A percentile compares a stretch with the other conserved stretches of the same genome.
phyloP scores from a whole-genome alignment of 768 basidiomycete genomes.

The Leucosporidium creatinivorum region DNA sequence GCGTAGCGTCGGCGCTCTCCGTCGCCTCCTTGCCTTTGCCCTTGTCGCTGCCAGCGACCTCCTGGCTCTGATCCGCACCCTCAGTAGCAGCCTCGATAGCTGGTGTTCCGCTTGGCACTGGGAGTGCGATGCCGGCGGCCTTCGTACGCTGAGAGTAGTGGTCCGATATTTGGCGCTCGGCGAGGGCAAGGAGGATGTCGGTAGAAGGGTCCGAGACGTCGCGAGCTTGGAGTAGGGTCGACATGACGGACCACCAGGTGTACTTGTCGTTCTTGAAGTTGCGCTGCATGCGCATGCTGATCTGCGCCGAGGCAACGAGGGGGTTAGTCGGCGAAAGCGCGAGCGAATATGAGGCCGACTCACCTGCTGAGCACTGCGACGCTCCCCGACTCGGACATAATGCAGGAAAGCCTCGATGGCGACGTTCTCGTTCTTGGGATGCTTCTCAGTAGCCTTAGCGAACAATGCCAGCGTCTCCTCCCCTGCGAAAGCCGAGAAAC shows the following conservation, averaged over 20 bases:
- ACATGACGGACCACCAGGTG: constrained; percentile 28
- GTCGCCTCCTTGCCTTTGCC: constrained; percentile 1
- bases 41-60: neutral
- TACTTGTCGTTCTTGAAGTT: constrained; percentile 17
- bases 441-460: neutral
- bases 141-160: neutral
- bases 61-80: neutral
- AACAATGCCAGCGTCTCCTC: constrained; percentile 13
- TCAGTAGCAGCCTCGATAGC: neutral
- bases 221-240: constrained; percentile 16
- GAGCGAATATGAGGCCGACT: neutral
- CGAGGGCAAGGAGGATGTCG: constrained; percentile 23
- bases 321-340: neutral
- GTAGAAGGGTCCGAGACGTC: constrained; percentile 9
- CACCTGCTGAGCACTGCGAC: constrained; percentile 16
- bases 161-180: constrained; percentile 20
- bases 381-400: constrained; percentile 5
- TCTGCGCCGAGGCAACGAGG: neutral
- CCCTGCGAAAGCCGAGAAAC: neutral
- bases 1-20: neutral
- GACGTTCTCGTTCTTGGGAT: constrained; percentile 29
- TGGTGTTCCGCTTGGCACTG: neutral
- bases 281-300: constrained; percentile 15
- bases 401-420: constrained; percentile 23
- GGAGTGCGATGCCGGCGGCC: neutral